Conservation (phyloP, 306 rosid genomes). For the Quercus robur region DNA sequence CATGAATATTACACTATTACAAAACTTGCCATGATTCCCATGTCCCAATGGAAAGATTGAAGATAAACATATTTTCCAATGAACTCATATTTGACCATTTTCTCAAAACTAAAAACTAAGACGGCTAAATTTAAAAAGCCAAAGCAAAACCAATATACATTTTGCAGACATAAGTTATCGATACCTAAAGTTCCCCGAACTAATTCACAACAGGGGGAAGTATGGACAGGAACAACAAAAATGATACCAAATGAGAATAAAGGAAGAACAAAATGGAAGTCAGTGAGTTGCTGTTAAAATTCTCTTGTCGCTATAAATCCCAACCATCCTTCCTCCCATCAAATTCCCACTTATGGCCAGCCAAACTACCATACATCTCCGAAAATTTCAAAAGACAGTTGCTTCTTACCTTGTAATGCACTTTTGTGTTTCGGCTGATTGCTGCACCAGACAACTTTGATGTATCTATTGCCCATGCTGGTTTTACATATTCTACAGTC, state of each 20-base stretch:
- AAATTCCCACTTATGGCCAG: constrained; percentile 63
- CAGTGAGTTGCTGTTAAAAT: constrained; percentile 22
- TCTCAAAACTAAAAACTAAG: constrained; percentile 14
- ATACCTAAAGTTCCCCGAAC: constrained; percentile 33
- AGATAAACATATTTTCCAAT: neutral
- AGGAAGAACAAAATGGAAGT: constrained; percentile 22
- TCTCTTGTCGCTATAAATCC: constrained; percentile 65
- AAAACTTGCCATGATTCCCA: neutral
- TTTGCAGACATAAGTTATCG: constrained; percentile 42
- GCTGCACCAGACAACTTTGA: constrained; percentile 93
- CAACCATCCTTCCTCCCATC: constrained; percentile 82
- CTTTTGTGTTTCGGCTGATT: constrained; percentile 76
- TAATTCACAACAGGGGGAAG: constrained; percentile 46
- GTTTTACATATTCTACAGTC: constrained; percentile 90
- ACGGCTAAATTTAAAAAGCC: constrained; percentile 9
- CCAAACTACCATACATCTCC: constrained; percentile 68
- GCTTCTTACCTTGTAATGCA: constrained; percentile 67
- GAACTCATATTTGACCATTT: constrained; percentile 9
- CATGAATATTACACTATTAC: neutral
- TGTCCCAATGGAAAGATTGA: neutral
- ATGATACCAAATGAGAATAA: constrained; percentile 24
- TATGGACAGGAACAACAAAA: constrained; percentile 21
- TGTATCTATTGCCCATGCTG: constrained; percentile 97
- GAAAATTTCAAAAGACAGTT: constrained; percentile 71
- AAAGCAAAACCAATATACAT: constrained; percentile 56